Percentiles rank a stretch among this genome's conserved stretches.
Evolutionary conservation across 805 yeast species (phyloP).

Genomic region (Hanseniaspora meyeri): DNA sequence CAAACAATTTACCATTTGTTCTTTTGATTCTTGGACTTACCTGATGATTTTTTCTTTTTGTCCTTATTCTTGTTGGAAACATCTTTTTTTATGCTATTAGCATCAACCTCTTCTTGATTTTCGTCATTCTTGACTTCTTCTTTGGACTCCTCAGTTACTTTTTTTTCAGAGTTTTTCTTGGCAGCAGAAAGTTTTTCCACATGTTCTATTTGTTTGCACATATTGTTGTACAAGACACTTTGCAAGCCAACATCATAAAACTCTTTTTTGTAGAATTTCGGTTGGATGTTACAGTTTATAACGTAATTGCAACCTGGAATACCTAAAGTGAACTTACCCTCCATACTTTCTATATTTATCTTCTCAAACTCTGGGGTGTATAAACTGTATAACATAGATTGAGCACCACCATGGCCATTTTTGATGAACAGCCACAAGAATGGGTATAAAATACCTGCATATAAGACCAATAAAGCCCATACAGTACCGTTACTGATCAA

Average conservation of each 20-base stretch:
- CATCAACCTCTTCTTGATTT: not conserved
- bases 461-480: constrained; percentile 47
- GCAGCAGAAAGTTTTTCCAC: constrained; percentile 64
- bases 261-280: constrained; percentile 50
- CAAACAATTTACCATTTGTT: not conserved
- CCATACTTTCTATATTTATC: constrained; percentile 46
- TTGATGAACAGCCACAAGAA: constrained; percentile 72
- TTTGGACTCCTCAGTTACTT: not conserved
- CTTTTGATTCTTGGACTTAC: not conserved
- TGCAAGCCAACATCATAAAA: constrained; percentile 51
- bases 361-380: constrained; percentile 59
- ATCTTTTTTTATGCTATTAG: not conserved
- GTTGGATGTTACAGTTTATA: constrained; percentile 18
- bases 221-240: constrained; percentile 44
- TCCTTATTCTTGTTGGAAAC: not conserved
- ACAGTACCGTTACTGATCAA: constrained; percentile 65
- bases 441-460: constrained; percentile 53
- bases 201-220: constrained; percentile 43
- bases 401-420: constrained; percentile 67
- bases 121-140: not conserved
- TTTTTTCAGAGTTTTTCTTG: constrained; percentile 40
- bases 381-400: constrained; percentile 56
- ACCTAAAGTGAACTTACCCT: constrained; percentile 17
- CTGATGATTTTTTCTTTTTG: not conserved
- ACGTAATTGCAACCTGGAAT: constrained; percentile 57